phyloP scores from a whole-genome alignment of 179 eudicot species.

The Nepenthes alata region DNA sequence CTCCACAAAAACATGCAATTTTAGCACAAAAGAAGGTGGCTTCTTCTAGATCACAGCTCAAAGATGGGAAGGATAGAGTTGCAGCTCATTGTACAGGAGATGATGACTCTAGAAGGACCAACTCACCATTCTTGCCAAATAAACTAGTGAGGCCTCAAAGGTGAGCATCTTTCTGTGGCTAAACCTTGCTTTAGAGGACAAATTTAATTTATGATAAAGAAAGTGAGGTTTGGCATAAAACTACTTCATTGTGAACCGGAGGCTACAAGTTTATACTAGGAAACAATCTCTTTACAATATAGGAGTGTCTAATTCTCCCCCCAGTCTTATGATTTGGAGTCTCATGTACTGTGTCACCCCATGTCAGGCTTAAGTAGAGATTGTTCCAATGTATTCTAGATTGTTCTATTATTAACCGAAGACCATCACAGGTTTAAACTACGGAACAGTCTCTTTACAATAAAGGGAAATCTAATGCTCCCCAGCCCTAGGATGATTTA shows the following conservation, averaged over 20 bases:
- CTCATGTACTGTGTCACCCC: too few relatives aligned
- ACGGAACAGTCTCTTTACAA: too few relatives aligned
- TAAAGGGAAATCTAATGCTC: too few relatives aligned
- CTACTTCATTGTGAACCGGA: neutral
- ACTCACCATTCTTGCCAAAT: constrained; percentile 18
- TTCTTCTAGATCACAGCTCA: constrained; percentile 3
- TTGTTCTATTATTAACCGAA: too few relatives aligned
- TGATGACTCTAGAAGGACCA: constrained; percentile 16
- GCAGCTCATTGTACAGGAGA: constrained; percentile 10
- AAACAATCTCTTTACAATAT: too few relatives aligned
- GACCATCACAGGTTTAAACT: too few relatives aligned
- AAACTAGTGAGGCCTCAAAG: constrained; percentile 27
- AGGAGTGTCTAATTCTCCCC: too few relatives aligned
- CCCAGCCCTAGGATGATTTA: too few relatives aligned
- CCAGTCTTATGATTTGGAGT: too few relatives aligned
- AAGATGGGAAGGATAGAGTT: constrained; percentile 6
- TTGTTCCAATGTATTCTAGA: too few relatives aligned
- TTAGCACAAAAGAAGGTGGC: constrained; percentile 2
- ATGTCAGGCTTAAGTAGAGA: too few relatives aligned
- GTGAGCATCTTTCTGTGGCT: constrained; percentile 16
- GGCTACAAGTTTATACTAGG: too few relatives aligned
- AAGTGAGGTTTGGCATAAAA: neutral
- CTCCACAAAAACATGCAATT: constrained; percentile 12
- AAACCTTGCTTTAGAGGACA: neutral
- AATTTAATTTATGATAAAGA: neutral